Evolutionary conservation across 1,284 basidiomycete species (phyloP), one percentile per base, ranked within the genome.

Genomic region (Irpex sp.): DNA sequence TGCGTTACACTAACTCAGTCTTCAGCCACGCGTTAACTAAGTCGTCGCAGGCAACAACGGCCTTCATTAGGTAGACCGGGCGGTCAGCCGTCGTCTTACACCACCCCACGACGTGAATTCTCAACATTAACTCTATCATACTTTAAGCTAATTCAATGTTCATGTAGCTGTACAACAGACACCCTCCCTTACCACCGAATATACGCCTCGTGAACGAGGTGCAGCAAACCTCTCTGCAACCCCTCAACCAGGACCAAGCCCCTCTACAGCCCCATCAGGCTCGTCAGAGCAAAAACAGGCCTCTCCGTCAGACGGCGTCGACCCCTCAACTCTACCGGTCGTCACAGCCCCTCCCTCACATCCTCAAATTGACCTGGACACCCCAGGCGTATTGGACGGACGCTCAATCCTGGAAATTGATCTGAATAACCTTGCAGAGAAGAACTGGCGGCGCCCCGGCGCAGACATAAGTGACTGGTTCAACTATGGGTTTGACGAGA

Each of bases 401-500:
- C 87, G 91, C 34, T 89, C 91, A 5, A 92, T 98, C 59, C 88
- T 96, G 57, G 95, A 98, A 65, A 84, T 97, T 54, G 97, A 99
- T 75, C 74, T 98, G 58, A 84, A 82, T 26, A 85, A 90, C 21
- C 83, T 98, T 75, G 81, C 91, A 21, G 91, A 93, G 63, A 97
- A 97, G 74, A 91, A 92, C 2, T 99, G 97, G 97, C 82, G 97
- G 64, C 80, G 91, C 61, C 92, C 96, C 7, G 97, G 97, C 15
- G 90, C 94, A 5, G 95, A 98, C 78, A 82, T 98, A 62, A 93
- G 92, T 69, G 97, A 98, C 78, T 99, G 94, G 91, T 99, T 99
- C 80, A 99, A 99, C 78, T 99, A 98, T 71, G 97, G 97, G 0
- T 99, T 99, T 74, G 97, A 99, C 75, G 97, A 99, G 77, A 85